Percentiles rank a stretch among this genome's conserved stretches.
Evolutionary conservation across 768 basidiomycete genomes (phyloP).

Genomic region (Lentinula sp.): DNA sequence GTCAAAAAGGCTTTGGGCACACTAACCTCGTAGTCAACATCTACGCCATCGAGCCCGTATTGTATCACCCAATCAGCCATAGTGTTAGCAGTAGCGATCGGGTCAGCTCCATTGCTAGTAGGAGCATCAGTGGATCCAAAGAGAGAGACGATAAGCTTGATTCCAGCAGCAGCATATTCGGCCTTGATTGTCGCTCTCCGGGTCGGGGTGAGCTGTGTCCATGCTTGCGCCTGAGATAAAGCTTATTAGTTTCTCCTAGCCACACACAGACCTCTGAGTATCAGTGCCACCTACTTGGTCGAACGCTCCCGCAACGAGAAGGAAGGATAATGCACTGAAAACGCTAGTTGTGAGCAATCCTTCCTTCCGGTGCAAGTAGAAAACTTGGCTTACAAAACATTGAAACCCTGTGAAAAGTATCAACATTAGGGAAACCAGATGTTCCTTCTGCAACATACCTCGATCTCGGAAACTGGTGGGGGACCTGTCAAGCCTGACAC

Average conservation of each 20-base stretch:
- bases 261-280: not conserved
- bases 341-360: not conserved
- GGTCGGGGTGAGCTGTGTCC: conserved; percentile 29
- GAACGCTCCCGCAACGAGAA: conserved; percentile 31
- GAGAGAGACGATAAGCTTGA: conserved; percentile 50
- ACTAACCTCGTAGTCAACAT: conserved; percentile 64
- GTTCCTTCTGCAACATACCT: conserved; percentile 14
- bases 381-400: conserved; percentile 17
- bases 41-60: conserved; percentile 61
- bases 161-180: conserved; percentile 48
- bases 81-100: conserved; percentile 52
- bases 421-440: not conserved
- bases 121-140: conserved; percentile 40
- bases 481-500: conserved; percentile 32
- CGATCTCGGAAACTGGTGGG: conserved; percentile 23
- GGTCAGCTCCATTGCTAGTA: conserved; percentile 47
- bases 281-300: conserved; percentile 16
- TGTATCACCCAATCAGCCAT: conserved; percentile 62
- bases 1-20: not conserved
- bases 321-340: conserved; percentile 29
- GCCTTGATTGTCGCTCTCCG: conserved; percentile 35
- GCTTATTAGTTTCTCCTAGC: not conserved
- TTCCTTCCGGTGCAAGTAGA: not conserved
- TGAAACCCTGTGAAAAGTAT: conserved; percentile 16
- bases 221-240: conserved; percentile 31